Base-by-base conservation (phyloP, 345 rosid genomes). In the Excoecaria agallocha region DNA sequence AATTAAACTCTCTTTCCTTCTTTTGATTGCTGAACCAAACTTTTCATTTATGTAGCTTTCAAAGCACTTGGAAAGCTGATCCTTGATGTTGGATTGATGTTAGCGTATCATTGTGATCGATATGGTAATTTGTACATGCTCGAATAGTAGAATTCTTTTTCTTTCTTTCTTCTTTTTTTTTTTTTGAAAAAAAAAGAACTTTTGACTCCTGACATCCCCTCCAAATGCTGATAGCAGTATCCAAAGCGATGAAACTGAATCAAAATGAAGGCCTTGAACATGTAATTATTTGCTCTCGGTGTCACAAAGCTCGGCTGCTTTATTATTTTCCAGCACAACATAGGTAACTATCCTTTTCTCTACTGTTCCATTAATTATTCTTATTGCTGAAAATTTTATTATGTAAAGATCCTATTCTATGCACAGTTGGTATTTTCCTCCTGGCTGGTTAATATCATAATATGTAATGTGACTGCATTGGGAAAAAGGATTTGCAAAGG, bases 261-360 rank as follows among this genome's bases (percentile, higher is more conserved):
- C 82, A 82, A 72, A 72, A 71, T 71, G 87, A 86, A 76, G 87
- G 88, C 81, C 92, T 92, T 67, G 88, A 92, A 80, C 89, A 87
- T 74, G 85, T 84, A 81, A 85, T 92, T 76, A 76, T 80, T 75
- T 88, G 64, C 66, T 94, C 96, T 70, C 87, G 97, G 52, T 94
- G 97, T 80, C 93, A 89, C 70, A 94, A 94, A 81, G 98, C 97
- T 59, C 93, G 98, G 35, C 78, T 94, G 76, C 97, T 94, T 70
- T 90, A 92, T 64, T 94, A 92, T 80, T 94, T 90, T 81, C 96
- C 98, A 61, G 78, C 89, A 71, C 82, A 84, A n/a, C 76, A 75
- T 43, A 85, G 91, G 98, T 90, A 74, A 73, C 59, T 73, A 49
- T 49, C 52, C 52, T 66, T 16, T 37, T 19, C 30, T 22, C 56